These are phyloP conservation scores for Crithidia brevicula DNA, from an alignment of 208 protist genomes.

Conservation along the genomic window DNA sequence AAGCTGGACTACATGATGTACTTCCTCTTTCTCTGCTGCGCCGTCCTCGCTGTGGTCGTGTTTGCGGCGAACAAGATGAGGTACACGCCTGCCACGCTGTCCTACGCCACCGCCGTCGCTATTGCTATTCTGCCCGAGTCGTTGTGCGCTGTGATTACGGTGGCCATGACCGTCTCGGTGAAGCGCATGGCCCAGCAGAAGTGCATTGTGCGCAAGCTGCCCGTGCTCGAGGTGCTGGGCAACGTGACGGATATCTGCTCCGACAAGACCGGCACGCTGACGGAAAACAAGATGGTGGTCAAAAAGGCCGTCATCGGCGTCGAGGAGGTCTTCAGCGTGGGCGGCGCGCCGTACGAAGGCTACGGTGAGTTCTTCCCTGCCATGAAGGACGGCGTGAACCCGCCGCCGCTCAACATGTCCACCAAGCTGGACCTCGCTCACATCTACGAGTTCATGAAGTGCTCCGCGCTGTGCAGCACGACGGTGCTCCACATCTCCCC, in stretches of 20 bases:
- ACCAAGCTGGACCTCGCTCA: constrained; percentile 44
- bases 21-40: constrained; percentile 80
- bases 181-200: constrained; percentile 87
- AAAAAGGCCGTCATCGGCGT: constrained; percentile 75
- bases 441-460: constrained; percentile 80
- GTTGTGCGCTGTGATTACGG: constrained; percentile 80
- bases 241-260: constrained; percentile 93
- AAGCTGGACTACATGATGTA: constrained; percentile 92
- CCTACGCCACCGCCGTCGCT: constrained; percentile 81
- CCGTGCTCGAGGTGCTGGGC: constrained; percentile 90
- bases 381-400: constrained; percentile 34
- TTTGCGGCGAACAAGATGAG: constrained; percentile 82
- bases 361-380: constrained; percentile 69
- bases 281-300: constrained; percentile 94
- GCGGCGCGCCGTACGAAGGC: constrained; percentile 75
- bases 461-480: constrained; percentile 80
- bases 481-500: constrained; percentile 62
- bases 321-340: constrained; percentile 62
- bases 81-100: constrained; percentile 65
- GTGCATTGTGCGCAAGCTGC: constrained; percentile 84
- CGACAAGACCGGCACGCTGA: constrained; percentile 95
- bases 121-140: constrained; percentile 93
- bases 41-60: constrained; percentile 77
- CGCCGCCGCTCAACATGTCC: constrained; percentile 47
- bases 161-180: constrained; percentile 87